Percentiles rank a stretch among this genome's conserved stretches.
phyloP scores from a whole-genome alignment of 495 filamentous ascomycete genomes.

The Daldinia decipiens region DNA sequence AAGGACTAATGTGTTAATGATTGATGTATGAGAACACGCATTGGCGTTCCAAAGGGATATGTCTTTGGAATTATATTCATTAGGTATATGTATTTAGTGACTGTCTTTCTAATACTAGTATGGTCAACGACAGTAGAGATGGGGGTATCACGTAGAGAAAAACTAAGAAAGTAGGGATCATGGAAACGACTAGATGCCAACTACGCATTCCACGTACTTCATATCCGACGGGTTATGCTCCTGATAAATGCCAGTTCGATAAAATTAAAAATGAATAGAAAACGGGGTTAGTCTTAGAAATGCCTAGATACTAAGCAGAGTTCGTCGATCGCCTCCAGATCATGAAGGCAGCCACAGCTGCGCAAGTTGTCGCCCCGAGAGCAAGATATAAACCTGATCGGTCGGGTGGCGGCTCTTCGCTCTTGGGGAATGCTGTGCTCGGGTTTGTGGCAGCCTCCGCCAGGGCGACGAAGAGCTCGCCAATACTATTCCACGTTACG shows the following conservation, averaged over 20 bases:
- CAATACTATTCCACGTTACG: constrained; percentile 88
- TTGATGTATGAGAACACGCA: neutral
- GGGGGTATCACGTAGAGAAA: constrained; percentile 42
- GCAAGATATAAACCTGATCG: constrained; percentile 87
- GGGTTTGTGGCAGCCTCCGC: constrained; percentile 94
- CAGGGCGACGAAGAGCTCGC: constrained; percentile 84
- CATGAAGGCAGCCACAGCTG: constrained; percentile 81
- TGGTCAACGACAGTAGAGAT: constrained; percentile 35
- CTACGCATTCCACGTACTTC: constrained; percentile 22
- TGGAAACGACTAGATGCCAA: constrained; percentile 15
- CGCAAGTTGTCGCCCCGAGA: constrained; percentile 80
- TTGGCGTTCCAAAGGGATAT: neutral
- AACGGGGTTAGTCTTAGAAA: constrained; percentile 13
- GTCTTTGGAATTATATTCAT: constrained; percentile 29
- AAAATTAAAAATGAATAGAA: constrained; percentile 25
- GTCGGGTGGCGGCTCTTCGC: constrained; percentile 82
- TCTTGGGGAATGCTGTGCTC: constrained; percentile 85
- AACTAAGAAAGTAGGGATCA: constrained; percentile 12
- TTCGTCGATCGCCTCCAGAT: constrained; percentile 67
- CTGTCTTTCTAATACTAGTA: constrained; percentile 20
- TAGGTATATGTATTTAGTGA: constrained; percentile 33
- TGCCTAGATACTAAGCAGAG: constrained; percentile 36
- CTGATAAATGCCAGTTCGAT: constrained; percentile 28
- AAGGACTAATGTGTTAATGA: neutral
- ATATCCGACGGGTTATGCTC: constrained; percentile 11